Percentiles rank a stretch among this genome's conserved stretches.
phyloP scores from a whole-genome alignment of 176 grass and related monocot species.

The Triticum aestivum region IWGSC_CS_RefSeq_v2.1 NC_057804.1:376667283-376667782 shows the following conservation, averaged over 20 bases:
- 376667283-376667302: constrained; percentile 18
- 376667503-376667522: not conserved
- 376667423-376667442: constrained; percentile 21
- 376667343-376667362: not conserved
- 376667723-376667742: too few species aligned
- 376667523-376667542: not conserved
- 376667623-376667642: not conserved
- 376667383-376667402: constrained; percentile 2
- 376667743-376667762: too few species aligned
- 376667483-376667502: constrained; percentile 10
- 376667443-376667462: constrained; percentile 17
- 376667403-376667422: not conserved
- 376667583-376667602: not conserved
- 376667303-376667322: constrained; percentile 15
- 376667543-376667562: not conserved
- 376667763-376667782: too few species aligned
- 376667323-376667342: not conserved
- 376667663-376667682: not conserved
- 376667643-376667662: not conserved
- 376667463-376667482: constrained; percentile 12
- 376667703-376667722: too few species aligned
- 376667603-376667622: not conserved
- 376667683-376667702: constrained; percentile 16
- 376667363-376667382: not conserved
- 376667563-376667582: not conserved